Evolutionary conservation across 495 filamentous ascomycete genomes (phyloP).

Genomic region (Lichina pygmaea): DNA sequence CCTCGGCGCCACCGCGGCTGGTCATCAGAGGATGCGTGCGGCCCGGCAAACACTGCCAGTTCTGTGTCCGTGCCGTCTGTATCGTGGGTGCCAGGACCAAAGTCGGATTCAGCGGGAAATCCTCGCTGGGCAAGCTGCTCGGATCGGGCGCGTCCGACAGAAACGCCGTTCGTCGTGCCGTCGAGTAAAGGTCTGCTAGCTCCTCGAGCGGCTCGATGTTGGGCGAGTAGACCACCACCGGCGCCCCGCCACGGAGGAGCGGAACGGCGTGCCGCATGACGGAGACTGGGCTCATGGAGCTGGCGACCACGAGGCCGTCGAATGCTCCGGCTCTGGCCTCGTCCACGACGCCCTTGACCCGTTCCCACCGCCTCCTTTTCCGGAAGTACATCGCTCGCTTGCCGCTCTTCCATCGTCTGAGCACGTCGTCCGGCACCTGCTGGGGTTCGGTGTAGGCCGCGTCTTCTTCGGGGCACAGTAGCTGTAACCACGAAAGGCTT

Average conservation of each 20-base stretch:
- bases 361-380: slow-evolving; percentile 61
- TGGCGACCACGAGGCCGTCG: slow-evolving; percentile 58
- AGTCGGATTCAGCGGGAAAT: slow-evolving; percentile 65
- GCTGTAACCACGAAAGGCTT: slow-evolving; percentile 68
- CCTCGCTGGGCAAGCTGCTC: slow-evolving; percentile 11
- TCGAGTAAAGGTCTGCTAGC: slow-evolving; percentile 56
- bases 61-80: slow-evolving; percentile 44
- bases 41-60: slow-evolving; percentile 79
- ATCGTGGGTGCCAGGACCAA: slow-evolving; percentile 52
- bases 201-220: slow-evolving; percentile 48
- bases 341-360: slow-evolving; percentile 36
- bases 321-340: slow-evolving; percentile 49
- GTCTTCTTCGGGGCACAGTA: slow-evolving; percentile 48
- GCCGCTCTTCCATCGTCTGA: slow-evolving; percentile 41
- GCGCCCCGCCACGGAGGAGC: slow-evolving; percentile 54
- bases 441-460: slow-evolving; percentile 37
- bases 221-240: slow-evolving; percentile 62
- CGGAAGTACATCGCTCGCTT: slow-evolving; percentile 59
- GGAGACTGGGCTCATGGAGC: slow-evolving; percentile 48
- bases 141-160: background rate
- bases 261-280: slow-evolving; percentile 50
- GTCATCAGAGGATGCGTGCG: slow-evolving; percentile 90
- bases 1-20: slow-evolving; percentile 60
- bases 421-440: slow-evolving; percentile 19
- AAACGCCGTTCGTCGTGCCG: slow-evolving; percentile 47